Conservation (phyloP, 108 stramenopile species). For the Fragilariopsis cylindrus region DNA sequence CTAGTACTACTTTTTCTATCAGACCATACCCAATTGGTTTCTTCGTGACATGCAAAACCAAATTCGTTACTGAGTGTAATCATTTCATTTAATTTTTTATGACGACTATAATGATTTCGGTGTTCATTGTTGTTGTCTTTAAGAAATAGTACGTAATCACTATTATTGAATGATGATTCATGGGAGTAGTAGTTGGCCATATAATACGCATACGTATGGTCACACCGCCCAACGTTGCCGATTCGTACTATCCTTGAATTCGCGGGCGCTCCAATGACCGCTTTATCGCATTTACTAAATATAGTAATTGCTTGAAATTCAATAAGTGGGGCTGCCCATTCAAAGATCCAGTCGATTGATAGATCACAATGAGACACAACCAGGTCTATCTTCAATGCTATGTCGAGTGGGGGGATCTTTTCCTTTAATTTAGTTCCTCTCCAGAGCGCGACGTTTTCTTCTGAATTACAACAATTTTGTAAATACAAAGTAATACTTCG, state of each 20-base stretch:
- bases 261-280: conserved; percentile 31
- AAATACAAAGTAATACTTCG: background rate
- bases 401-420: background rate
- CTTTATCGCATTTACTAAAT: conserved; percentile 34
- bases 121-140: conserved; percentile 24
- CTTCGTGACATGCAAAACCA: conserved; percentile 28
- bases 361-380: conserved; percentile 6
- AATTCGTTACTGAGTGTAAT: conserved; percentile 7
- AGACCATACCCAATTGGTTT: background rate
- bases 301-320: conserved; percentile 29
- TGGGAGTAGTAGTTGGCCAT: conserved; percentile 18
- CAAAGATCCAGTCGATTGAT: conserved; percentile 6
- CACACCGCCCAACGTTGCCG: conserved; percentile 39
- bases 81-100: conserved; percentile 15
- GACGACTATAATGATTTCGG: conserved; percentile 5
- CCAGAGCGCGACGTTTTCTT: background rate
- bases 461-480: background rate
- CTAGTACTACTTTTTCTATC: background rate
- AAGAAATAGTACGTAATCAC: conserved; percentile 36
- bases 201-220: conserved; percentile 43
- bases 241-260: conserved; percentile 19
- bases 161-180: conserved; percentile 5
- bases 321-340: background rate
- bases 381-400: background rate
- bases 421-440: background rate